A percentile compares a stretch with the other conserved stretches of the same genome.
Evolutionary conservation across 2,329 filamentous ascomycete species (phyloP).

Genomic region (Phaeosphaeria sp.): DNA sequence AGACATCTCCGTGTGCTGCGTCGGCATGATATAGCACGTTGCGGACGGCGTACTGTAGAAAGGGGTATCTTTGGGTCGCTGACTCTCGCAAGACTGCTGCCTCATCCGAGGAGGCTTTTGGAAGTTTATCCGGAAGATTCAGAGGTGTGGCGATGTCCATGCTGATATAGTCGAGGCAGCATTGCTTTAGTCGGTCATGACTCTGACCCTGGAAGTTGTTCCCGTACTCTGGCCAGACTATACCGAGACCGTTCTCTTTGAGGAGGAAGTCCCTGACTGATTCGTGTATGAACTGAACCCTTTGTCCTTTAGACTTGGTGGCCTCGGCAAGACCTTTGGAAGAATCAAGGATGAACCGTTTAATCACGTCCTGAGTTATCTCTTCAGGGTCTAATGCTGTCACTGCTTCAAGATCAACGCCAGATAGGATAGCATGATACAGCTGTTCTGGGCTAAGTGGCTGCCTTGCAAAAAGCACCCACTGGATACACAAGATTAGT

Average conservation of each 20-base stretch:
- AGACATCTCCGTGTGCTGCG: constrained; percentile 34
- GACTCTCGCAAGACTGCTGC: constrained; percentile 6
- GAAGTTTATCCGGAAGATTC: background rate
- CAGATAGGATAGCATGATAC: constrained; percentile 17
- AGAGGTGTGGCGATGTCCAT: constrained; percentile 43
- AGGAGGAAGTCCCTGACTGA: constrained; percentile 49
- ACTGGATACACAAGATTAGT: constrained; percentile 23
- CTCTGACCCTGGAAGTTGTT: constrained; percentile 41
- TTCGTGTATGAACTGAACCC: constrained; percentile 38
- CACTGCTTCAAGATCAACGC: constrained; percentile 4
- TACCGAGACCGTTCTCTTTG: constrained; percentile 38
- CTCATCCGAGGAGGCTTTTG: constrained; percentile 8
- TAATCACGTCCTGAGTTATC: constrained; percentile 12
- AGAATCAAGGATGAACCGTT: constrained; percentile 21
- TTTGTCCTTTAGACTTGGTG: constrained; percentile 17
- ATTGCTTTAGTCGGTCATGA: constrained; percentile 49
- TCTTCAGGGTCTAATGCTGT: constrained; percentile 17
- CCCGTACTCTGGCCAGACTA: constrained; percentile 41
- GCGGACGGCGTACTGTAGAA: constrained; percentile 55
- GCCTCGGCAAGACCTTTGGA: constrained; percentile 29
- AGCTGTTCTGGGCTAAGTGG: constrained; percentile 22
- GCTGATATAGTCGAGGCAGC: constrained; percentile 22
- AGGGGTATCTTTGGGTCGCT: constrained; percentile 45
- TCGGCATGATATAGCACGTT: constrained; percentile 54
- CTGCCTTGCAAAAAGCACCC: constrained; percentile 24